Percentiles rank a stretch among this genome's conserved stretches.
Conservation (phyloP, 2,329 filamentous ascomycete species). For the Sporothrix brunneoviolacea region DNA sequence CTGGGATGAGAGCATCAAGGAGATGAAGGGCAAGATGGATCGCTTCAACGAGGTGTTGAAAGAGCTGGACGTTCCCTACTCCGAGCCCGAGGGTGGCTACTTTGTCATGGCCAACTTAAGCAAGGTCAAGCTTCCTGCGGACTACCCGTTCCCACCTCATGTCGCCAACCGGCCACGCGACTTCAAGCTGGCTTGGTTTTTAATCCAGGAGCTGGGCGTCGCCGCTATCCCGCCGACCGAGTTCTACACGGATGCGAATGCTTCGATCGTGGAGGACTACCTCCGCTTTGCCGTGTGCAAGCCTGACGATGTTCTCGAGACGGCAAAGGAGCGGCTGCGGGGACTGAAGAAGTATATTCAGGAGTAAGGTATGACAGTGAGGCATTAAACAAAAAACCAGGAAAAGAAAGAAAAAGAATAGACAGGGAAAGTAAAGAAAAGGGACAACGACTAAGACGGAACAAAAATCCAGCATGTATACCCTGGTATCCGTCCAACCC, state of each 20-base stretch:
- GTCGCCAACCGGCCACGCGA: conserved; percentile 82
- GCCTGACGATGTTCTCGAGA: conserved; percentile 75
- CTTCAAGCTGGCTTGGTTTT: conserved; percentile 92
- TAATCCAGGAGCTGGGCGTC: conserved; percentile 93
- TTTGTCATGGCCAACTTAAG: conserved; percentile 93
- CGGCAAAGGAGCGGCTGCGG: conserved; percentile 67
- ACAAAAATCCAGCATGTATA: not conserved
- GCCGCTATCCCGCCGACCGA: conserved; percentile 95
- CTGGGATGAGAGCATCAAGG: conserved; percentile 74
- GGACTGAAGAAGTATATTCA: conserved; percentile 66
- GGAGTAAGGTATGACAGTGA: conserved; percentile 2
- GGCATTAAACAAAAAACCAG: not conserved
- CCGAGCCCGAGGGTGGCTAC: conserved; percentile 92
- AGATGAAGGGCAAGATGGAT: conserved; percentile 87
- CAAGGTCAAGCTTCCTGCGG: conserved; percentile 74
- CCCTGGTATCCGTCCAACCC: too few species aligned
- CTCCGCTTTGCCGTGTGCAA: conserved; percentile 96
- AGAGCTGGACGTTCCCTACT: conserved; percentile 72
- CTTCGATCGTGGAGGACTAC: conserved; percentile 84
- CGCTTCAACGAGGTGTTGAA: conserved; percentile 77
- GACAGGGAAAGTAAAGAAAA: not conserved
- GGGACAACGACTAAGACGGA: too few species aligned
- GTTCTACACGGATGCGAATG: conserved; percentile 84
- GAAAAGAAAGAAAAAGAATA: not conserved
- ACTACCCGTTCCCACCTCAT: conserved; percentile 84